Base-by-base conservation (phyloP, 768 basidiomycete species). In the Coprinellus micaceus region DNA sequence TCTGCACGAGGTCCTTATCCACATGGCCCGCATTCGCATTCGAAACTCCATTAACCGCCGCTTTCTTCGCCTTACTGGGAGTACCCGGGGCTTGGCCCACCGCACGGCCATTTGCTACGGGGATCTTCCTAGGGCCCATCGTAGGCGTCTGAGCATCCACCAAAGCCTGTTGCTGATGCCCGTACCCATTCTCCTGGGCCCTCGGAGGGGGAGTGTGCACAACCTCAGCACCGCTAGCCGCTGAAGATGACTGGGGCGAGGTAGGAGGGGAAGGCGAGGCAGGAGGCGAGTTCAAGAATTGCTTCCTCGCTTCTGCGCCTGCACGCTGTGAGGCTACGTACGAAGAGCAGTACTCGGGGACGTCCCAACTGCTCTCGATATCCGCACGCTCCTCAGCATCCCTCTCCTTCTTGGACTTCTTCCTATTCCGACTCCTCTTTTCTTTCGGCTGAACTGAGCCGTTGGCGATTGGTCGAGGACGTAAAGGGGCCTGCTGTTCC, bases 321-420 rank as follows among this genome's bases (percentile, higher is more conserved):
- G 44, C 40, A 7, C 45, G 54, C 24, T 37, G 29, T 5, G 30
- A 13, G 26, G 55, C 30, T 28, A 57, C 43, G 33, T 6, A 33
- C 7, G 40, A 17, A 41, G 51, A 9, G 19, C 63, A 44, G 12
- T 67, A 59, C 24, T 62, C 66, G 13, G 82, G 82, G 25, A 79
- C 71, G 63, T 86, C 86, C 84, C 85, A 85, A 53, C 80, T 78
- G 60, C 68, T 77, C 73, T 86, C 86, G 26, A 86, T 80, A 58
- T 79, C 78, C 53, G 77, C 74, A 60, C 66, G 71, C 64, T 72
- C 73, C 64, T 64, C 71, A 56, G 73, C 75, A 40, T 67, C 67
- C 33, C 57, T 56, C 51, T 63, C 61, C 52, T 58, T 60, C n/a
- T 24, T 28, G 24, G 36, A 43, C 19, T 43, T 43, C n/a, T n/a